Conservation (phyloP, 2,329 filamentous ascomycete species). For the Trichoderma simmonsii region DNA sequence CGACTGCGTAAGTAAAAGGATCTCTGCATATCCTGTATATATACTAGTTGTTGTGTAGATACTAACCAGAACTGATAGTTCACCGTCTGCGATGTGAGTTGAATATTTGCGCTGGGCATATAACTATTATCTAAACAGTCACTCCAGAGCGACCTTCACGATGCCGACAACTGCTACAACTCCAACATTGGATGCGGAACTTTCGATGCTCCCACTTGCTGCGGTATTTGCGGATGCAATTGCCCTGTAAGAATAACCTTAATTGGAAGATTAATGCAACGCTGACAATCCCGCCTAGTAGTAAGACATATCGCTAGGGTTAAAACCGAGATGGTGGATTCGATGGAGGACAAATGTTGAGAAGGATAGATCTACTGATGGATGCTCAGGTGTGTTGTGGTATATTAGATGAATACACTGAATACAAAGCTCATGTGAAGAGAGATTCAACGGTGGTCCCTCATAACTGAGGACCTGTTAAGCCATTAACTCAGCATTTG, state of each 20-base stretch:
- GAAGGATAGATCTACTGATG: not conserved
- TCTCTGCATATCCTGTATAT: not conserved
- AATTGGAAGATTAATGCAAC: not conserved
- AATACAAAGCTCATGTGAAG: not conserved
- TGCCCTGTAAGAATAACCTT: conserved; percentile 6
- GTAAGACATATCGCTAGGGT: not conserved
- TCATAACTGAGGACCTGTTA: not conserved
- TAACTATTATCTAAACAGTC: not conserved
- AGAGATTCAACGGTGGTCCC: not conserved
- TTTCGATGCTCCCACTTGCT: conserved; percentile 2
- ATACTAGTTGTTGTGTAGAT: not conserved
- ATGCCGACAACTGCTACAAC: conserved; percentile 6
- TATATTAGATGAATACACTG: not conserved
- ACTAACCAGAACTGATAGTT: not conserved
- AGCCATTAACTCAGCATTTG: not conserved
- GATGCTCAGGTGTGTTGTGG: not conserved
- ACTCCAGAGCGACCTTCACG: not conserved
- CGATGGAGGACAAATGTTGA: not conserved
- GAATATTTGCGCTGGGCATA: no score
- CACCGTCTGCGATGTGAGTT: not conserved
- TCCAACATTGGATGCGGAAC: conserved; percentile 14
- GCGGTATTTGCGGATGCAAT: conserved; percentile 14
- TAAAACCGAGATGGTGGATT: not conserved
- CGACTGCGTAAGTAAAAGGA: conserved; percentile 1
- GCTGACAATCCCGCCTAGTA: not conserved